Base-by-base conservation (phyloP, 352 stramenopile genomes). In the Phytophthora megakarya region DNA sequence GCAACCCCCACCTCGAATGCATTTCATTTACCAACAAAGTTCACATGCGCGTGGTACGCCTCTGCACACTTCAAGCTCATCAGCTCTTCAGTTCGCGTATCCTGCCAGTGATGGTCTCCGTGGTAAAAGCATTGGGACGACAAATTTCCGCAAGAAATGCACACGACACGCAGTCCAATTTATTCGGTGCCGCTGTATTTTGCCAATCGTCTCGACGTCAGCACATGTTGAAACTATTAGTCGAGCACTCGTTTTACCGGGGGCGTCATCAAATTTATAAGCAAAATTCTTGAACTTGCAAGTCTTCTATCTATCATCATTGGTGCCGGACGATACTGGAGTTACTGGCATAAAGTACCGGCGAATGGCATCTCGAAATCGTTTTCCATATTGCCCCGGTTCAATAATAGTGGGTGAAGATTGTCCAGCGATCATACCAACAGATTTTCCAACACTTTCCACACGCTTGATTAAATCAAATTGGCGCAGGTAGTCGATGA, bases 381-480 rank as follows among this genome's bases (percentile, higher is more conserved):
- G 88, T 62, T 98, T 96, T 26, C 95, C 95, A 69, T 99, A 99
- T 28, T 98, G 72, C 5, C 84, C 88, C 5, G 97, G 97, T 65
- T 99, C 96, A 65, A 99, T 98, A 56, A 99, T 98, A 2, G 97
- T 99, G 9, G 93, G 93, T 40, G 98, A 98, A 19, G 93, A 97
- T 57, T 98, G 93, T 7, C 97, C 97, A 35, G 98, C 97, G 19
- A 99, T 98, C 97, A 99, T 99, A 11, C 95, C 92, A 22, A 99
- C 89, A 61, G 89, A 98, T 73, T 99, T 99, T 22, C 96, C 96
- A 26, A 99, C 95, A 69, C 97, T 97, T 70, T 99, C 97, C 66
- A 99, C 98, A 22, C 98, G 93, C 73, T 99, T 99, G 63, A 99
- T 93, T 50, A 99, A 92, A 73, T 99, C 97, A 68, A 99, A 99